Evolutionary conservation across 2,329 filamentous ascomycete genomes (phyloP).

Genomic region (Albifimbria verrucaria): DNA sequence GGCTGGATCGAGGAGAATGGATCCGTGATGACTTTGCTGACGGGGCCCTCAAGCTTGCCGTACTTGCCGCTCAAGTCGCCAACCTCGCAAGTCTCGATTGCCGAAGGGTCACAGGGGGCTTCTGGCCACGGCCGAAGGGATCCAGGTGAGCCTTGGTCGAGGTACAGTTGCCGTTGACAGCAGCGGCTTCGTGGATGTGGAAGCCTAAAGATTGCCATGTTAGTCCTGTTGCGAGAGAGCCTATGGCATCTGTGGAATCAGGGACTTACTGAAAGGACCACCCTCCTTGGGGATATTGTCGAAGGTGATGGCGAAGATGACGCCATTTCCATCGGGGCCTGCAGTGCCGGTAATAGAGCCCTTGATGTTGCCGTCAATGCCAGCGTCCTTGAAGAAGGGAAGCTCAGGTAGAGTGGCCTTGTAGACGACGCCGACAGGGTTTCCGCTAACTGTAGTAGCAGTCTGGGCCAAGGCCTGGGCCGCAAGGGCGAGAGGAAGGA

Average conservation of each 20-base stretch:
- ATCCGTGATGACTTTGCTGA: constrained; percentile 50
- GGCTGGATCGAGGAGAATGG: constrained; percentile 52
- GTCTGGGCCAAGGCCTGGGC: constrained; percentile 31
- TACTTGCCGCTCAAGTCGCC: constrained; percentile 76
- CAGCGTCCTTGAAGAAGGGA: constrained; percentile 46
- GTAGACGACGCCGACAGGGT: constrained; percentile 53
- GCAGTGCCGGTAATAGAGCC: constrained; percentile 47
- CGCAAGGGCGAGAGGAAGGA: constrained; percentile 23
- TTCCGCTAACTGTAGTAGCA: constrained; percentile 51
- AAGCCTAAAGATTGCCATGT: constrained; percentile 52
- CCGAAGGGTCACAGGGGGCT: constrained; percentile 54
- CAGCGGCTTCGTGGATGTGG: constrained; percentile 66
- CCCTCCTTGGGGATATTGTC: constrained; percentile 54
- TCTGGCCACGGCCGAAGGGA: constrained; percentile 63
- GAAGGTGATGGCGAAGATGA: constrained; percentile 53
- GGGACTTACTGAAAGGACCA: constrained; percentile 57
- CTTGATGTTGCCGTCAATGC: constrained; percentile 50
- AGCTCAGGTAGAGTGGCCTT: constrained; percentile 52
- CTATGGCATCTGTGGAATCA: background rate
- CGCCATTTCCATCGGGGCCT: constrained; percentile 48
- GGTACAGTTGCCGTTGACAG: constrained; percentile 68
- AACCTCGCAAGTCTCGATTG: constrained; percentile 66
- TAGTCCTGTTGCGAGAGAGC: constrained; percentile 4
- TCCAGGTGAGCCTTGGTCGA: constrained; percentile 66
- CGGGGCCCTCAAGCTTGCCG: constrained; percentile 56